A percentile compares a stretch with the other conserved stretches of the same genome.
phyloP scores from a whole-genome alignment of 768 basidiomycete genomes.

The Clitopilus hobsonii region DNA sequence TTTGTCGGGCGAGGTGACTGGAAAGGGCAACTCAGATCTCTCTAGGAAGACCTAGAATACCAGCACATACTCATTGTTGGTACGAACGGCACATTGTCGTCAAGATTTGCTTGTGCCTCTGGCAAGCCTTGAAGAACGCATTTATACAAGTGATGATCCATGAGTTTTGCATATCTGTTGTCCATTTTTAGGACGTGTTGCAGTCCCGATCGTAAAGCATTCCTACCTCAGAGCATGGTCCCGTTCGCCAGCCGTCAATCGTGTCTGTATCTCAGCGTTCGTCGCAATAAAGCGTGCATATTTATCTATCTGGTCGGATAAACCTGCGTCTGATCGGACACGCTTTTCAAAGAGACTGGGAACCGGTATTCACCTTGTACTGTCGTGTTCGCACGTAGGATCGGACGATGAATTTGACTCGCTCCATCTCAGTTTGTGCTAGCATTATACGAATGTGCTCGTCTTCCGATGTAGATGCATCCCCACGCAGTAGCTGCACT shows the following conservation, averaged over 20 bases:
- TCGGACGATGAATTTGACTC: conserved; percentile 87
- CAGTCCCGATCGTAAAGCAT: no score
- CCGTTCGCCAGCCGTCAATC: conserved; percentile 78
- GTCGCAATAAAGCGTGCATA: conserved; percentile 76
- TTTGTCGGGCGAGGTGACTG: conserved; percentile 79
- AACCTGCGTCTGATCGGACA: conserved; percentile 18
- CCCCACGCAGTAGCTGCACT: conserved; percentile 70
- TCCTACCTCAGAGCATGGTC: conserved; percentile 63
- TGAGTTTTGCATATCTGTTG: conserved; percentile 66
- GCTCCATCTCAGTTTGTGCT: conserved; percentile 91
- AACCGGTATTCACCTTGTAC: conserved; percentile 59
- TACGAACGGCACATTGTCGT: conserved; percentile 67
- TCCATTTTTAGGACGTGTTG: no score
- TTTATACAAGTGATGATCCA: conserved; percentile 73
- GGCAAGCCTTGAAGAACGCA: conserved; percentile 84
- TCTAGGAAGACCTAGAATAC: background rate
- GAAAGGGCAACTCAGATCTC: background rate
- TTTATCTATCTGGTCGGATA: conserved; percentile 68
- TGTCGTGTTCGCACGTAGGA: conserved; percentile 85
- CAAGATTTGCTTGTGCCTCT: conserved; percentile 67
- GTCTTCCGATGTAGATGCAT: conserved; percentile 84
- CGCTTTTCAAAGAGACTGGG: conserved; percentile 2
- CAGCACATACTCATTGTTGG: conserved; percentile 64
- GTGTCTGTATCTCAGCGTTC: conserved; percentile 68
- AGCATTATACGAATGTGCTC: conserved; percentile 92